These are phyloP conservation scores for Clonostachys rhizophaga DNA, from an alignment of 2,329 filamentous ascomycete genomes.

Conservation along the genomic window DNA sequence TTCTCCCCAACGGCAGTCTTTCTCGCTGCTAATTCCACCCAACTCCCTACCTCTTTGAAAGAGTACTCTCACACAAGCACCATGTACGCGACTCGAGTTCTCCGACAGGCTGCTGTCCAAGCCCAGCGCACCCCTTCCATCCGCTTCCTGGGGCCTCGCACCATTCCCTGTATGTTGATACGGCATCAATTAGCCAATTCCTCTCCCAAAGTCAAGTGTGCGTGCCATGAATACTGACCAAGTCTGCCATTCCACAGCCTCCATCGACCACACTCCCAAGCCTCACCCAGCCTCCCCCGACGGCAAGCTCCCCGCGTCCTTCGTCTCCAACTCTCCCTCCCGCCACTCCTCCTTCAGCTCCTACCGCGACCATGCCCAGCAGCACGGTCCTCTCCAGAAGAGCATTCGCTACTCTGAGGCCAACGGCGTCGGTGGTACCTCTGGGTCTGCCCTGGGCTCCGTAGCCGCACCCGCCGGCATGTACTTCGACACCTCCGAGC, in stretches of 20 bases:
- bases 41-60: neutral
- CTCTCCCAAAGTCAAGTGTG: neutral
- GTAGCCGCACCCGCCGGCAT: conserved; percentile 67
- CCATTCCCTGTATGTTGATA: conserved; percentile 46
- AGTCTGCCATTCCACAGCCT: conserved; percentile 40
- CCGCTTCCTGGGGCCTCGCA: conserved; percentile 56
- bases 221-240: conserved; percentile 8
- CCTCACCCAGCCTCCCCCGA: conserved; percentile 69
- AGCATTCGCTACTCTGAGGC: conserved; percentile 32
- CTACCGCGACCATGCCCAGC: conserved; percentile 74
- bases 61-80: conserved; percentile 1
- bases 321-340: conserved; percentile 27
- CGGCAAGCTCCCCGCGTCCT: conserved; percentile 54
- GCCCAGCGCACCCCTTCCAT: conserved; percentile 58
- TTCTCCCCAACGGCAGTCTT: neutral
- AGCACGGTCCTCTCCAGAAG: conserved; percentile 70
- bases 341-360: conserved; percentile 63
- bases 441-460: conserved; percentile 69
- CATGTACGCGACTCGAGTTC: conserved; percentile 52
- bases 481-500: conserved; percentile 84
- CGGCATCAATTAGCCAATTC: neutral
- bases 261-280: conserved; percentile 67
- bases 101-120: conserved; percentile 55
- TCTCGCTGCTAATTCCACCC: neutral
- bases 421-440: conserved; percentile 49